These are phyloP conservation scores for Patellaria atrata DNA, from an alignment of 495 filamentous ascomycete species.

Conservation along the genomic window DNA sequence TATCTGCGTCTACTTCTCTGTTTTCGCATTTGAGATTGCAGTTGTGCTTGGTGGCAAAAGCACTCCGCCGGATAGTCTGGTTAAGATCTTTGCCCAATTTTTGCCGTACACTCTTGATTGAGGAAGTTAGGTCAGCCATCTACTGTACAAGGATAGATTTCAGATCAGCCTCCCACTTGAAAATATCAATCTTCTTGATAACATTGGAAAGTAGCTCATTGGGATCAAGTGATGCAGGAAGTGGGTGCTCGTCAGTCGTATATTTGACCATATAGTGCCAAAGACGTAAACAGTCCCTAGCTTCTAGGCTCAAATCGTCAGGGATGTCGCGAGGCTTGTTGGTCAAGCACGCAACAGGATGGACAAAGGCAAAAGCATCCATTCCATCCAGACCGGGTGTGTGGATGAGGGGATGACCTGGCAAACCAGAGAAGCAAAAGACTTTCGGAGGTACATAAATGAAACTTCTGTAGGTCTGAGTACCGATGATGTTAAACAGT, in stretches of 20 bases:
- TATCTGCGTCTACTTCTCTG: constrained; percentile 11
- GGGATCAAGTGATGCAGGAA: constrained; percentile 36
- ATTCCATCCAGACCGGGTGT: constrained; percentile 39
- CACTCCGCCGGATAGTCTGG: background rate
- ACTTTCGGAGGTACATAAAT: constrained; percentile 37
- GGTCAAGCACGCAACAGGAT: constrained; percentile 49
- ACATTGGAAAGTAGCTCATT: constrained; percentile 26
- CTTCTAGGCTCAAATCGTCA: constrained; percentile 52
- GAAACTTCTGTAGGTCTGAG: constrained; percentile 61
- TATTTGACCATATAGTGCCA: constrained; percentile 45
- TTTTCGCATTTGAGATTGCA: background rate
- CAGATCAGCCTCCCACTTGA: constrained; percentile 48
- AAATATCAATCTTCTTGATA: constrained; percentile 45
- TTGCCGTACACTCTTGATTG: constrained; percentile 41
- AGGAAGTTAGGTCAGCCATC: constrained; percentile 45
- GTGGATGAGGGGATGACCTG: constrained; percentile 26
- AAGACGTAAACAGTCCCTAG: constrained; percentile 51
- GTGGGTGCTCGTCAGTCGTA: constrained; percentile 25
- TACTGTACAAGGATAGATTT: constrained; percentile 44
- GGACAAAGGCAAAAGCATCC: constrained; percentile 42
- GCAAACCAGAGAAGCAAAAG: constrained; percentile 45
- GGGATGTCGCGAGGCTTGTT: constrained; percentile 43
- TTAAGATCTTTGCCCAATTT: constrained; percentile 28
- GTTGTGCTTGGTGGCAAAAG: too few species aligned
- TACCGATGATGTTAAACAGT: constrained; percentile 56